Base-by-base conservation (phyloP, 2,329 filamentous ascomycete genomes). In the Penicillium sp. region DNA sequence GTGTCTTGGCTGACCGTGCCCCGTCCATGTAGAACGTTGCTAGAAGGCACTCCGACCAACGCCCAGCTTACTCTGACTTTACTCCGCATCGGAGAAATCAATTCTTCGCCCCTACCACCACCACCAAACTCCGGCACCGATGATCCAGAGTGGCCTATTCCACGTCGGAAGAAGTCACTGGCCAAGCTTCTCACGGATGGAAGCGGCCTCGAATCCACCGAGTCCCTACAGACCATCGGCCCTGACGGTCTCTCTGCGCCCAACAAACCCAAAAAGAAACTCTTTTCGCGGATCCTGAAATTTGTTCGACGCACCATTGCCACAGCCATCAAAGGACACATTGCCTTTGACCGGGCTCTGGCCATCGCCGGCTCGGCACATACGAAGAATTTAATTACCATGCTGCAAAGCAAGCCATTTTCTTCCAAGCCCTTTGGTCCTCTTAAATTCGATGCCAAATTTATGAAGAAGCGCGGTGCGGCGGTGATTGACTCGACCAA, bases 21-120 rank as follows among this genome's bases (percentile, higher is more conserved):
- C 7, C 29, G 29, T 32, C 29, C 3, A 5, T 2, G 3, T 27
- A 75, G 73, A 51, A 89, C 85, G 0, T 66, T 93, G 1, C 79
- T 95, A 45, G 86, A 85, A 62, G 86, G 88, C 2, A 84, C 93
- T 0, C 89, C 89, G 0, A 95, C 88, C 1, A 93, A 94, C 60
- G 88, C 88, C 2, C 89, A 95, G 62, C 80, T 94, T 13, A 84
- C 88, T 0, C 74, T 94, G 29, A 93, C 89, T 0, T 76, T 94
- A 1, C 80, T 94, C 7, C 85, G 89, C 7, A 82, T 91, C 28
- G 88, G 88, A 37, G 89, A 94, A 67, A 81, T 81, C 13, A 90
- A 90, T 68, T 86, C 87, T 55, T 84, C 86, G 0, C 89, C 89
- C 0, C 68, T 94, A 0, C 88, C 88, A 0, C 83, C 80, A 12